Conservation (phyloP, 495 filamentous ascomycete genomes). For the Entonaema liquescens region DNA sequence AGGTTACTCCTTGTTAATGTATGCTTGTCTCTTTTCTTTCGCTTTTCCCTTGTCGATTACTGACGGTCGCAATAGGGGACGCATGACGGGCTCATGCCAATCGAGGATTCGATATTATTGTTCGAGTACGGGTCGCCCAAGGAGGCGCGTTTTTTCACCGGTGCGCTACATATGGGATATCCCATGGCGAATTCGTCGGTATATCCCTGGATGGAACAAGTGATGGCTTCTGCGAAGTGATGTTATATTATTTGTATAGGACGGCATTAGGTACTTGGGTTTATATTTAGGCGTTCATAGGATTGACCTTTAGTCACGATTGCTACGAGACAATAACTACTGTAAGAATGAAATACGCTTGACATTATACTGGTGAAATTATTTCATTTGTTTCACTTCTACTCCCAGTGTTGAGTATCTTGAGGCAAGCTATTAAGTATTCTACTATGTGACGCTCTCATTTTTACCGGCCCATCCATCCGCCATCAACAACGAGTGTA, state of each 20-base stretch:
- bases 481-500: slow-evolving; percentile 84
- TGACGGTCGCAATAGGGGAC: slow-evolving; percentile 60
- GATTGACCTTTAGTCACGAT: not conserved
- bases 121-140: slow-evolving; percentile 77
- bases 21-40: slow-evolving; percentile 31
- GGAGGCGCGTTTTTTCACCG: slow-evolving; percentile 72
- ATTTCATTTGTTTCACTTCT: not conserved
- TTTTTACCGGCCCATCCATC: slow-evolving; percentile 86
- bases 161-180: slow-evolving; percentile 72
- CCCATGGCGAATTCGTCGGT: slow-evolving; percentile 62
- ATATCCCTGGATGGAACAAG: slow-evolving; percentile 65
- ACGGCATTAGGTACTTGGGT: not conserved
- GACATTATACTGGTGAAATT: not conserved
- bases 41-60: slow-evolving; percentile 6
- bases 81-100: slow-evolving; percentile 76
- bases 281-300: slow-evolving; percentile 3
- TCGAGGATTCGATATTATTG: slow-evolving; percentile 75
- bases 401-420: not conserved
- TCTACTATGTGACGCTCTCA: not conserved
- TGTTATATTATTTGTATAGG: slow-evolving; percentile 5
- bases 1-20: slow-evolving; percentile 75
- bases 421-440: not conserved
- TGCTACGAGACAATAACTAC: not conserved
- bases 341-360: not conserved
- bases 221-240: slow-evolving; percentile 50